Conservation (phyloP, 352 stramenopile species). For the Globisporangium paroecandrum region DNA sequence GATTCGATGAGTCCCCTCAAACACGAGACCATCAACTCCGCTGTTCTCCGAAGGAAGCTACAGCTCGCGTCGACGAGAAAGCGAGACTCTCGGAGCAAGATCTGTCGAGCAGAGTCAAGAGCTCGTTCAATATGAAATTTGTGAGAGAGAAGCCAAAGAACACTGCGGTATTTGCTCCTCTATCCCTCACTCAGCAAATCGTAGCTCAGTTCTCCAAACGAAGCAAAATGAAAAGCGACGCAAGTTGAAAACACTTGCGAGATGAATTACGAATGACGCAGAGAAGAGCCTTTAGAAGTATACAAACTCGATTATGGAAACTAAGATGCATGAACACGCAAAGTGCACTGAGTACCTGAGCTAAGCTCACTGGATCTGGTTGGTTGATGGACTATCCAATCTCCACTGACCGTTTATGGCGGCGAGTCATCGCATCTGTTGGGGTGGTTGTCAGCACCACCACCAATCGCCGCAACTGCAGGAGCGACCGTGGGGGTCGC, state of each 20-base stretch:
- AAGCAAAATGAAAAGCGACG: background rate
- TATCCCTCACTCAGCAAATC: background rate
- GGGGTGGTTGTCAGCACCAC: background rate
- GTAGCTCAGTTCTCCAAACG: background rate
- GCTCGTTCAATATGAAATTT: background rate
- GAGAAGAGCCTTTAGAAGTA: background rate
- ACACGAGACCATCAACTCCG: too few relatives aligned
- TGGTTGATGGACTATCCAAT: background rate
- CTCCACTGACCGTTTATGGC: background rate
- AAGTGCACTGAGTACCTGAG: background rate
- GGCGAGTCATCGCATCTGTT: conserved; percentile 4
- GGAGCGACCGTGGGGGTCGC: background rate
- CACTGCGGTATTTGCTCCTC: background rate
- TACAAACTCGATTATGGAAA: background rate
- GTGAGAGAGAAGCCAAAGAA: background rate
- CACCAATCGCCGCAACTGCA: background rate
- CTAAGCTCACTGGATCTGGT: background rate
- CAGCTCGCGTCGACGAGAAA: too few relatives aligned
- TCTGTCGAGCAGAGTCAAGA: background rate
- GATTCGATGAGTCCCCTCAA: too few relatives aligned
- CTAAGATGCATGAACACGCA: background rate
- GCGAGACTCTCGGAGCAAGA: background rate
- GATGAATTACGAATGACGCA: background rate
- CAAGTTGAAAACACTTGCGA: background rate
- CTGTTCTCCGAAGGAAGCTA: too few relatives aligned